Base-by-base conservation (phyloP, 345 rosid species). In the Erucastrum elatum region DNA sequence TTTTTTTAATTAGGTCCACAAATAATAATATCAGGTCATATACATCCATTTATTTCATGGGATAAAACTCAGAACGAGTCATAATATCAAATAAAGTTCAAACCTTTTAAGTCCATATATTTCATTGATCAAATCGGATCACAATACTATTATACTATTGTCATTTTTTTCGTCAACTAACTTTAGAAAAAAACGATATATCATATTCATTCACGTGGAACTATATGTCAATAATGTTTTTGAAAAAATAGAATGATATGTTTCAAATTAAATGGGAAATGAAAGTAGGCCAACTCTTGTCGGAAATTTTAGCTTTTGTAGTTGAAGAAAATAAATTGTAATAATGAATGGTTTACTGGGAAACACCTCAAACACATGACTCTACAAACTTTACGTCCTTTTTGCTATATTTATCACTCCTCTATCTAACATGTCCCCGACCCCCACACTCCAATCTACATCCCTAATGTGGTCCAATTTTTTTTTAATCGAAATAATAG, bases 341-440 rank as follows among this genome's bases (percentile, higher is more conserved):
- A 35, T 74, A 79, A 51, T 61, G 78, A 74, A 68, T 62, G 75
- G 75, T 60, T 68, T 62, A 68, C 16, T 74, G 71, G 75, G 71
- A 74, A 74, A 79, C 44, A 37, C 44, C 44, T 37, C 44, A 37
- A 37, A 37, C 82, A 79, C 82, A 79, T 79, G 82, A 79, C 78
- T 49, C 75, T 31, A 79, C 82, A 79, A 79, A 79, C 71, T 51
- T 53, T 35, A 79, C 41, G 82, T 79, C 82, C 37, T 69, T 79
- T 74, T 79, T 79, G 78, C 71, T 68, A 79, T 62, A 79, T 79
- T 68, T 62, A 67, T 16, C 65, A 67, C 8, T 59, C 66, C 8
- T 59, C 66, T 66, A 59, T 56, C 51, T 68, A 60, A 8, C 82
- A 61, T 79, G 74, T 79, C 69, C 65, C 78, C 70, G 82, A 37